These are phyloP conservation scores for Erythrophleum ivorense DNA, from an alignment of 331 rosid species.

Conservation along the genomic window DNA sequence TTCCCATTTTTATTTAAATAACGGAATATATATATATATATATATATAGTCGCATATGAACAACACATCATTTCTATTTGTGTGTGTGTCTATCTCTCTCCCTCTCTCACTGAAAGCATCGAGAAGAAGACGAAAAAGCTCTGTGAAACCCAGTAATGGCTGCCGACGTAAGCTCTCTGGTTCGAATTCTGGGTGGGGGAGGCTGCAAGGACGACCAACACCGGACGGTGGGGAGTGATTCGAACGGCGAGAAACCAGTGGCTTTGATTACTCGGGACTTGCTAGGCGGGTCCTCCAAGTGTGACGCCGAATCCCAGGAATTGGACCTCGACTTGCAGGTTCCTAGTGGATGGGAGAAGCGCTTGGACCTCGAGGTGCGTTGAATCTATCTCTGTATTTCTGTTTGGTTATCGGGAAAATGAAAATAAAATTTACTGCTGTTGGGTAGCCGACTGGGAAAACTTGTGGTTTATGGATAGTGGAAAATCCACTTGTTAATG, in stretches of 20 bases:
- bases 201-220: constrained; percentile 70
- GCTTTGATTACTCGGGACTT: constrained; percentile 84
- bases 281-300: constrained; percentile 69
- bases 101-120: background rate
- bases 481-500: background rate
- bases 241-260: constrained; percentile 66
- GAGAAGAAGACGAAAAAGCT: constrained; percentile 2
- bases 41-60: background rate
- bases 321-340: constrained; percentile 97
- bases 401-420: constrained; percentile 44
- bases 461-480: background rate
- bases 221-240: constrained; percentile 67
- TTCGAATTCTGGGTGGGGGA: constrained; percentile 61
- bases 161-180: constrained; percentile 82
- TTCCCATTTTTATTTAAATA: background rate
- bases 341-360: constrained; percentile 91
- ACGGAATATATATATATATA: background rate
- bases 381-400: constrained; percentile 24
- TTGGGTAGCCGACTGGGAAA: background rate
- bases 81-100: constrained; percentile 10
- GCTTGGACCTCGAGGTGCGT: constrained; percentile 89
- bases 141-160: constrained; percentile 61
- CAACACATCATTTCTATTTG: background rate
- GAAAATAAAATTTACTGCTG: constrained; percentile 1
- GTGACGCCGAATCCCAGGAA: constrained; percentile 76